A percentile compares a stretch with the other conserved stretches of the same genome.
Conservation (phyloP, 371 early-diverging fungal species). For the Rhizopus microsporus region DNA sequence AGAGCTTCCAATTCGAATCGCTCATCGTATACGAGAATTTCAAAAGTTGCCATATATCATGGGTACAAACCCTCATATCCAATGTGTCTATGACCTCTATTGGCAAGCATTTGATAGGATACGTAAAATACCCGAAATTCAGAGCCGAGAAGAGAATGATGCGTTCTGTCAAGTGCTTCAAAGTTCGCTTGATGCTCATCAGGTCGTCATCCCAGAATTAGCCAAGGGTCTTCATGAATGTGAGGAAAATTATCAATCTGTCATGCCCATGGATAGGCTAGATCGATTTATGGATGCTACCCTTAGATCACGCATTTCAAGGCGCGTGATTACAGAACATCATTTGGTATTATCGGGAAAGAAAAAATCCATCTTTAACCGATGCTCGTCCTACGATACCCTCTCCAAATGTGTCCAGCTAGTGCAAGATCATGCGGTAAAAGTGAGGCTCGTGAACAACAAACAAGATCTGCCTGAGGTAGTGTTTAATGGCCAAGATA, state of each 20-base stretch:
- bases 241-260: constrained; percentile 42
- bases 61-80: constrained; percentile 81
- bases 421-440: constrained; percentile 33
- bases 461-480: constrained; percentile 9
- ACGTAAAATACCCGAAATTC: constrained; percentile 62
- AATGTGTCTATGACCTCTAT: constrained; percentile 74
- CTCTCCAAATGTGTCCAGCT: constrained; percentile 61
- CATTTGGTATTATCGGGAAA: constrained; percentile 70
- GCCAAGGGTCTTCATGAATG: constrained; percentile 80
- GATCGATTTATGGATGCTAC: constrained; percentile 82
- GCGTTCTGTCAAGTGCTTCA: constrained; percentile 68
- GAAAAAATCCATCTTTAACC: constrained; percentile 46
- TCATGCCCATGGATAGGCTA: constrained; percentile 53
- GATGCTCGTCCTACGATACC: constrained; percentile 59
- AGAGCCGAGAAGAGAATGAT: constrained; percentile 69
- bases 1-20: constrained; percentile 85
- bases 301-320: constrained; percentile 77
- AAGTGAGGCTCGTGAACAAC: neutral
- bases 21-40: constrained; percentile 83
- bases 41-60: constrained; percentile 82
- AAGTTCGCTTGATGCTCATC: constrained; percentile 64
- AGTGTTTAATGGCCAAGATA: constrained; percentile 34
- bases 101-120: constrained; percentile 82
- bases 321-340: constrained; percentile 84
- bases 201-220: constrained; percentile 79